Conservation (phyloP, 2,329 filamentous ascomycete genomes). For the Penicillium sp. region DNA sequence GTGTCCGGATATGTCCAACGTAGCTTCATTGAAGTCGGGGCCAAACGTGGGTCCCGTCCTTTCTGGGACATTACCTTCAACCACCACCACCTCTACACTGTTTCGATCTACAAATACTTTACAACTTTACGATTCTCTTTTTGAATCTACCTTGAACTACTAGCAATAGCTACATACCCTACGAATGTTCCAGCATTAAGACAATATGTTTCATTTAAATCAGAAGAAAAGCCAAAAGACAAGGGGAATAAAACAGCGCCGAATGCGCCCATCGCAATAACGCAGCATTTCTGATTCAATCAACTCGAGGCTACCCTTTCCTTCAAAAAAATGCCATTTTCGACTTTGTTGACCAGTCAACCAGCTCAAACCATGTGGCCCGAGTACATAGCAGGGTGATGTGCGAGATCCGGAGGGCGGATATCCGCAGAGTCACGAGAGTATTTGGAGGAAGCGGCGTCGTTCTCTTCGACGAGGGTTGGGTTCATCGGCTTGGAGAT, state of each 20-base stretch:
- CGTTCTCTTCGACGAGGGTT: conserved; percentile 41
- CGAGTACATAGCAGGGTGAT: conserved; percentile 51
- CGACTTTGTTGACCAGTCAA: background rate
- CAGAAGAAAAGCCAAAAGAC: background rate
- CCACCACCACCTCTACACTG: background rate
- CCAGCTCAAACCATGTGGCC: conserved; percentile 20
- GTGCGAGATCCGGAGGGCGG: conserved; percentile 54
- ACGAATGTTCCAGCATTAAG: background rate
- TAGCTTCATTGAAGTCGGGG: conserved; percentile 1
- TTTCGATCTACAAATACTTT: background rate
- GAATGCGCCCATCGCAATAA: conserved; percentile 5
- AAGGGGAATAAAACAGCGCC: conserved; percentile 5
- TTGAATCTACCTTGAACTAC: background rate
- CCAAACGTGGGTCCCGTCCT: conserved; percentile 2
- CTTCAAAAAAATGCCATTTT: background rate
- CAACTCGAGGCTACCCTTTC: background rate
- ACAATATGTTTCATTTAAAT: background rate
- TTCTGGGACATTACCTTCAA: background rate
- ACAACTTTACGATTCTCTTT: background rate
- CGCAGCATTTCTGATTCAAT: background rate
- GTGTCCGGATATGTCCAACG: background rate
- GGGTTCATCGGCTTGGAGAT: conserved; percentile 56
- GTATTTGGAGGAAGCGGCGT: conserved; percentile 43
- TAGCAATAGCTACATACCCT: background rate
- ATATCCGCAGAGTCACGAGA: conserved; percentile 38